A percentile compares a stretch with the other conserved stretches of the same genome.
These are phyloP conservation scores for Pezicula carpinea DNA, from an alignment of 2,329 filamentous ascomycete genomes.

Conservation along the genomic window DNA sequence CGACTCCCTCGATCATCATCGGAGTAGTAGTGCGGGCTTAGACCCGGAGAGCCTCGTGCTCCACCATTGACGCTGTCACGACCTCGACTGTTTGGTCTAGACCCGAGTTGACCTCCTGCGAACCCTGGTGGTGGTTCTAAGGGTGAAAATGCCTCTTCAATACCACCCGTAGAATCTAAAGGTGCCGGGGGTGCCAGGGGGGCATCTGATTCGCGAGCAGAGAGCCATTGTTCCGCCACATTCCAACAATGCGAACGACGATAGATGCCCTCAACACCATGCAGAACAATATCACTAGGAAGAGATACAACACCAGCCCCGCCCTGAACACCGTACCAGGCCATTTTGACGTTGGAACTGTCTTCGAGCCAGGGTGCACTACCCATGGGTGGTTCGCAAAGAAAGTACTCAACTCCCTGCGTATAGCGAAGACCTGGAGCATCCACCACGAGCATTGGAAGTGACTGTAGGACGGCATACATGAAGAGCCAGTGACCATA, in stretches of 20 bases:
- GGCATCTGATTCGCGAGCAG: background rate
- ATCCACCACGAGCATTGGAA: slow-evolving; percentile 75
- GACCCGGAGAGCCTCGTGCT: background rate
- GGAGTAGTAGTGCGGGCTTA: background rate
- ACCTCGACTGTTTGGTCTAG: slow-evolving; percentile 12
- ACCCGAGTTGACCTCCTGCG: slow-evolving; percentile 13
- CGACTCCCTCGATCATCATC: slow-evolving; percentile 3
- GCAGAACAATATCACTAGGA: slow-evolving; percentile 55
- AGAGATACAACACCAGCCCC: slow-evolving; percentile 56
- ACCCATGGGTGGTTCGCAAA: slow-evolving; percentile 70
- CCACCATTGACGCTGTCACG: slow-evolving; percentile 7
- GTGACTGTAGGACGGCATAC: slow-evolving; percentile 70
- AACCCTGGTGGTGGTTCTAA: slow-evolving; percentile 24
- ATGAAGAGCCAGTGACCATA: slow-evolving; percentile 79
- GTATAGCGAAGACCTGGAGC: slow-evolving; percentile 65
- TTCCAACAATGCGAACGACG: slow-evolving; percentile 66
- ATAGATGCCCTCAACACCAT: slow-evolving; percentile 65
- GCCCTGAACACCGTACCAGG: slow-evolving; percentile 73
- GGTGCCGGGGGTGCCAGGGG: background rate
- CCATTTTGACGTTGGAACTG: slow-evolving; percentile 54
- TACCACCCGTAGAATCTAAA: no score
- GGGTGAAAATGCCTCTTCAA: slow-evolving; percentile 9
- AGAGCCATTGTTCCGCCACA: slow-evolving; percentile 54
- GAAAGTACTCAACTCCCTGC: slow-evolving; percentile 75
- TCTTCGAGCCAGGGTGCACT: slow-evolving; percentile 71